Percentiles rank a stretch among this genome's conserved stretches.
Conservation (phyloP, 2,329 filamentous ascomycete species). For the Ceratocystis diversiconidia region DNA sequence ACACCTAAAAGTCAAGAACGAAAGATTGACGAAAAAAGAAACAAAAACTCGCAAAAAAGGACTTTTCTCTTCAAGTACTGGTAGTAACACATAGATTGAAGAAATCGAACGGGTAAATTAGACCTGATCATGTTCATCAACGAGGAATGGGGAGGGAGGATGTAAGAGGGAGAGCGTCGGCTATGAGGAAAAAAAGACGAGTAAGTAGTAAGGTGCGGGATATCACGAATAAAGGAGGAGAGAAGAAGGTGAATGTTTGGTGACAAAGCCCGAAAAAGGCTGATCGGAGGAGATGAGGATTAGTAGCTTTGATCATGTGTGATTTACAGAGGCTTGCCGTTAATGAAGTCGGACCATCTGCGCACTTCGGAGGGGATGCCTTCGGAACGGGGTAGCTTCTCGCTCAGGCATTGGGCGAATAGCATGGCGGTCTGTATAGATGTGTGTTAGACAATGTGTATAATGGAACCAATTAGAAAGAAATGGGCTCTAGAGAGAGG, state of each 20-base stretch:
- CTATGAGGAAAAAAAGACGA: constrained; percentile 6
- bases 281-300: background rate
- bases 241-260: background rate
- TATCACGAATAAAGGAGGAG: constrained; percentile 10
- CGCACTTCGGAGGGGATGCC: constrained; percentile 85
- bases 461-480: background rate
- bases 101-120: background rate
- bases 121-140: background rate
- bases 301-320: background rate
- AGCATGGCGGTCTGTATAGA: constrained; percentile 71
- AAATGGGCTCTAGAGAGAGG: background rate
- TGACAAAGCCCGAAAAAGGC: background rate
- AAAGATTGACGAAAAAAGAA: too few species aligned
- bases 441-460: constrained; percentile 23
- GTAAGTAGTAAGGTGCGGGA: constrained; percentile 3
- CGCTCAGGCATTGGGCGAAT: constrained; percentile 92
- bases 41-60: background rate
- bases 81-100: constrained; percentile 7
- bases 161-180: background rate
- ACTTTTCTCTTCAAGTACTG: constrained; percentile 5
- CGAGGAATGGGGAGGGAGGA: background rate
- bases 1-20: background rate
- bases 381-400: constrained; percentile 79
- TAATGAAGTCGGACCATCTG: constrained; percentile 91
- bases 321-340: constrained; percentile 61